These are phyloP conservation scores for Paspalum vaginatum DNA, from an alignment of 176 grass and related monocot species.

Conservation along the genomic window DNA sequence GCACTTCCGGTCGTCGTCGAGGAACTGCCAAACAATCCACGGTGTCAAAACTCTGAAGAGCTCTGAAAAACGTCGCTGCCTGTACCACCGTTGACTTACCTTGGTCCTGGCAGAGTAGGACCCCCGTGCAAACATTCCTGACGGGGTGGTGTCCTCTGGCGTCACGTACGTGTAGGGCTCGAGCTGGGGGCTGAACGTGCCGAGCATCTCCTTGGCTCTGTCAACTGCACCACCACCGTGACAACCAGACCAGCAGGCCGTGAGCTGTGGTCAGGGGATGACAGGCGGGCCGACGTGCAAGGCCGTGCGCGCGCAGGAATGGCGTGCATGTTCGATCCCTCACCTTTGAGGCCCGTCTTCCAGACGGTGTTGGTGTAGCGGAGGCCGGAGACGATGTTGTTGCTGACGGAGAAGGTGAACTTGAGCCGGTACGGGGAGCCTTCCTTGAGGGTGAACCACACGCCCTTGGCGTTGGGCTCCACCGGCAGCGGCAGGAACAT, in stretches of 20 bases:
- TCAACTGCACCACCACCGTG: slow-evolving; percentile 60
- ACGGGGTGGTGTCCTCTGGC: slow-evolving; percentile 86
- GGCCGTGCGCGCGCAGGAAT: not conserved
- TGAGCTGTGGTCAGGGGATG: not conserved
- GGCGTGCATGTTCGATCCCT: not conserved
- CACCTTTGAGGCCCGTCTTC: slow-evolving; percentile 92
- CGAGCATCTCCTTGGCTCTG: slow-evolving; percentile 85
- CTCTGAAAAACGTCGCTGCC: not conserved
- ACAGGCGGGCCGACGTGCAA: too few species aligned
- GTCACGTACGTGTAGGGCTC: slow-evolving; percentile 91
- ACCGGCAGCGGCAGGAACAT: slow-evolving; percentile 76
- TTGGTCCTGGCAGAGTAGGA: slow-evolving; percentile 90
- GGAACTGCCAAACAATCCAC: slow-evolving; percentile 54
- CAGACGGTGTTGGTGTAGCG: slow-evolving; percentile 95
- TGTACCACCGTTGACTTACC: slow-evolving; percentile 36
- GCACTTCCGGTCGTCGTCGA: slow-evolving; percentile 92
- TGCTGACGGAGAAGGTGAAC: slow-evolving; percentile 87
- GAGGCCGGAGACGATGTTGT: slow-evolving; percentile 97
- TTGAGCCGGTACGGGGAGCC: slow-evolving; percentile 87
- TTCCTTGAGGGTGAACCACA: slow-evolving; percentile 94
- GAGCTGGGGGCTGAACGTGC: slow-evolving; percentile 90
- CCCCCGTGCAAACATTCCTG: slow-evolving; percentile 84
- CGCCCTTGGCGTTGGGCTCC: slow-evolving; percentile 70
- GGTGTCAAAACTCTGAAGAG: not conserved
- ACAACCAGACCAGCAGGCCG: not conserved